Evolutionary conservation across 768 basidiomycete genomes (phyloP), one percentile per base, ranked within the genome.

Genomic region (Lactarius quietus): DNA sequence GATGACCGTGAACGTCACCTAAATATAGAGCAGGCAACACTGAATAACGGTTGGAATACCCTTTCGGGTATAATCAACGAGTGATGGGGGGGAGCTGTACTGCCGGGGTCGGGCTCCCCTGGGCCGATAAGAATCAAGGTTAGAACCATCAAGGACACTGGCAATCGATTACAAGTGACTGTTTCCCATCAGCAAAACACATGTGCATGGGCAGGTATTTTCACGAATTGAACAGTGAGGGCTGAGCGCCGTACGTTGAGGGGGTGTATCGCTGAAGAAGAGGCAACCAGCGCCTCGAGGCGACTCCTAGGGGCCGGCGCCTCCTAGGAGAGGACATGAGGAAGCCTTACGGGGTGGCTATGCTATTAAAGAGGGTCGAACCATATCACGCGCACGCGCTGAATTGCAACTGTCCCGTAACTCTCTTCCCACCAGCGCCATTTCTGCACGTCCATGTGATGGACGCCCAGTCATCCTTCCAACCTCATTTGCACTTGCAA

Each of bases 401-500:
- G 38, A 54, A 53, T 64, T 26, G 29, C 58, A 23, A 59, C 53
- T 65, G 54, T 55, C 18, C 55, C 43, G 57, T 3, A 48, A 60
- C 35, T 45, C 26, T 54, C 43, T 65, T 65, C 64, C 31, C 59
- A 60, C 59, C 9, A n/a, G 64, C 64, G 59, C 64, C 28, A 41
- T 14, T 38, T 31, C n/a, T 51, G 23, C 43, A 57, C 59, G 45
- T 59, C 60, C 64, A 65, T 65, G 64, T 65, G 64, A 65, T 23
- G 26, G 15, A 15, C 48, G 48, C 51, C 63, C 39, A 33, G 36
- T n/a, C 31, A n/a, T n/a, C n/a, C n/a, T n/a, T n/a, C n/a, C n/a
- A n/a, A 66, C 65, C 65, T 66, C 65, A 62, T 66, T 66, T 61
- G 61, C 18, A 43, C 65, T 57, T 57, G 65, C 65, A 57, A 62